Conservation (phyloP, 2,329 filamentous ascomycete species). For the Fusarium fujikuroi region DNA sequence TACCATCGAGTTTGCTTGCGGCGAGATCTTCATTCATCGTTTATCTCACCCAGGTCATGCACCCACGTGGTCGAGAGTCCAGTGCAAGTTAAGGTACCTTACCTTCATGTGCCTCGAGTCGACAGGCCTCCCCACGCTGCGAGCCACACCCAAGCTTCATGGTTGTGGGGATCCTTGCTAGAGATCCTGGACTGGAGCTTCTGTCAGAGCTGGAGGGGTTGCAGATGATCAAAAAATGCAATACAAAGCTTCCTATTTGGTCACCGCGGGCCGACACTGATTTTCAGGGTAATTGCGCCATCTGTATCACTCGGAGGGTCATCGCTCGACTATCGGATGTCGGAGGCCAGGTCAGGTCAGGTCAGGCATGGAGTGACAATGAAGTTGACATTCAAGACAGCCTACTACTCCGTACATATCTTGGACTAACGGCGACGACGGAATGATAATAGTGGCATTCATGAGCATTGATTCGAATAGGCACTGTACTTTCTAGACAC, state of each 20-base stretch:
- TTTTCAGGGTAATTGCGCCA: slow-evolving; percentile 11
- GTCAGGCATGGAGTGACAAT: not conserved
- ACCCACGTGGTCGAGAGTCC: slow-evolving; percentile 27
- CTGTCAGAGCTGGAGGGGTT: slow-evolving; percentile 12
- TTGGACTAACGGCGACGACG: too few relatives aligned
- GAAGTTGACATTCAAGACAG: not conserved
- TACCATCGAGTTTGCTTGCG: not conserved
- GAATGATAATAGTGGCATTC: not conserved
- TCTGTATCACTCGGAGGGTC: not conserved
- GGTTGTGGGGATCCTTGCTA: slow-evolving; percentile 18
- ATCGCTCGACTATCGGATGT: slow-evolving; percentile 10
- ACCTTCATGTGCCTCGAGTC: not conserved
- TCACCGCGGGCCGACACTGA: slow-evolving; percentile 10
- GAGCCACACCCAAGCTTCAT: slow-evolving; percentile 18
- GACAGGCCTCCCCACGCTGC: slow-evolving; percentile 31
- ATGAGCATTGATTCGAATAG: not conserved
- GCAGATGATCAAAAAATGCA: slow-evolving; percentile 11
- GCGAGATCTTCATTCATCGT: not conserved
- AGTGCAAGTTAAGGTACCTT: slow-evolving; percentile 17
- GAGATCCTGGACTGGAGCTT: slow-evolving; percentile 19
- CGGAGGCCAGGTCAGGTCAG: not conserved
- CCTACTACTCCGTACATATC: not conserved
- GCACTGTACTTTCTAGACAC: not conserved
- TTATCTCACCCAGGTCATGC: not conserved
- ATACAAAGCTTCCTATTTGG: slow-evolving; percentile 28